Conservation (phyloP, 108 stramenopile genomes). For the Cylindrotheca closterium region DNA sequence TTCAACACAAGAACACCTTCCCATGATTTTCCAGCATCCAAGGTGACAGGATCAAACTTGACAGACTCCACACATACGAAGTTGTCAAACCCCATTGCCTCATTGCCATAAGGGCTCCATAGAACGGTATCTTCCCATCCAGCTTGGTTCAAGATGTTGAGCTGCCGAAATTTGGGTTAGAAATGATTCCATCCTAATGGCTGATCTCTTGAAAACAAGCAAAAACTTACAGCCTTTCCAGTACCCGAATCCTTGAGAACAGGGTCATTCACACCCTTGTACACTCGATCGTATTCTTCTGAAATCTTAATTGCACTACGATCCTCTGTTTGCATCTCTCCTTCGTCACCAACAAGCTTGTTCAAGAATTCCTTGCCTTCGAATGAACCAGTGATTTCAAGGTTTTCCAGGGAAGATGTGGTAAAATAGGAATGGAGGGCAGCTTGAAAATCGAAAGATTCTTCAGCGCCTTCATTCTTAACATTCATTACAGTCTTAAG, state of each 20-base stretch:
- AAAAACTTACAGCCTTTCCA: slow-evolving; percentile 66
- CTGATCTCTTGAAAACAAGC: background rate
- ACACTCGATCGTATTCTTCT: slow-evolving; percentile 92
- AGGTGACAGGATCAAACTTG: slow-evolving; percentile 87
- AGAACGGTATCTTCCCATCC: slow-evolving; percentile 94
- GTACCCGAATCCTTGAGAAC: slow-evolving; percentile 88
- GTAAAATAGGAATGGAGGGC: slow-evolving; percentile 96
- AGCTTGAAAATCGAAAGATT: slow-evolving; percentile 91
- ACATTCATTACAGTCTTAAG: slow-evolving; percentile 87
- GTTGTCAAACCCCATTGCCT: slow-evolving; percentile 95
- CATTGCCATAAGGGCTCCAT: slow-evolving; percentile 93
- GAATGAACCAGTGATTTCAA: slow-evolving; percentile 87
- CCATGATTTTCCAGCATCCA: slow-evolving; percentile 74
- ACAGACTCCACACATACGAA: slow-evolving; percentile 96
- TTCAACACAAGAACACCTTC: slow-evolving; percentile 79
- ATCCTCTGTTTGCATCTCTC: slow-evolving; percentile 87
- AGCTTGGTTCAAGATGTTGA: slow-evolving; percentile 78
- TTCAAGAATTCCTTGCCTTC: slow-evolving; percentile 89
- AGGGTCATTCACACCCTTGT: slow-evolving; percentile 92
- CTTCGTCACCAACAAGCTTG: slow-evolving; percentile 77
- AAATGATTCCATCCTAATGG: background rate
- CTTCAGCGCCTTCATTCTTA: slow-evolving; percentile 75
- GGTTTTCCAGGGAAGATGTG: slow-evolving; percentile 85
- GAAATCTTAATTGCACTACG: slow-evolving; percentile 81
- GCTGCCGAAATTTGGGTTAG: slow-evolving; percentile 16